phyloP scores from a whole-genome alignment of 2,329 filamentous ascomycete genomes.

The Coniosporium tulheliwenetii region DNA sequence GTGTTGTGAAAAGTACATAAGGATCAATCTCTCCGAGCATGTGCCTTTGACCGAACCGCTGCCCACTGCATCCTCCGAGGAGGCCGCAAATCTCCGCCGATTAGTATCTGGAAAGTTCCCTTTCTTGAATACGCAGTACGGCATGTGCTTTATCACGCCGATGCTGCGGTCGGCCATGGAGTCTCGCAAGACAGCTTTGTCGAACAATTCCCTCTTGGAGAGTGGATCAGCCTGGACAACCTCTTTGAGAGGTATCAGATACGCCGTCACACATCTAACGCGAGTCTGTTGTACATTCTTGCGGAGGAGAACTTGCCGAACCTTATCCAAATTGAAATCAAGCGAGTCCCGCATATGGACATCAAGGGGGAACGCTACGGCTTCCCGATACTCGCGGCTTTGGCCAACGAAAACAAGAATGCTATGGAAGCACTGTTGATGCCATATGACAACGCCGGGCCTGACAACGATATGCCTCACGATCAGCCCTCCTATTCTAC shows the following conservation, averaged over 20 bases:
- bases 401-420: constrained; percentile 1
- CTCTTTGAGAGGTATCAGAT: constrained; percentile 12
- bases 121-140: constrained; percentile 27
- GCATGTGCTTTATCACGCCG: constrained; percentile 25
- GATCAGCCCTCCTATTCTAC: no score
- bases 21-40: no score
- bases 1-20: no score
- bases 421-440: constrained; percentile 1
- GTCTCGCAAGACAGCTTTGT: constrained; percentile 18
- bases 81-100: no score
- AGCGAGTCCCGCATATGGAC: not conserved
- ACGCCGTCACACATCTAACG: constrained; percentile 10
- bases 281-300: constrained; percentile 20
- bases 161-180: constrained; percentile 14
- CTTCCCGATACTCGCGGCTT: constrained; percentile 4
- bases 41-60: no score
- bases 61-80: no score
- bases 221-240: constrained; percentile 18
- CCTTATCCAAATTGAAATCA: constrained; percentile 1
- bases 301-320: constrained; percentile 11
- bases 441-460: no score
- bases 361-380: constrained; percentile 3
- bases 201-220: constrained; percentile 8
- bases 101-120: constrained; percentile 17
- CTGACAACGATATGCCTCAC: no score